Percentiles rank a stretch among this genome's conserved stretches.
Evolutionary conservation across 768 basidiomycete genomes (phyloP).

Genomic region (Sarcomyxa edulis): DNA sequence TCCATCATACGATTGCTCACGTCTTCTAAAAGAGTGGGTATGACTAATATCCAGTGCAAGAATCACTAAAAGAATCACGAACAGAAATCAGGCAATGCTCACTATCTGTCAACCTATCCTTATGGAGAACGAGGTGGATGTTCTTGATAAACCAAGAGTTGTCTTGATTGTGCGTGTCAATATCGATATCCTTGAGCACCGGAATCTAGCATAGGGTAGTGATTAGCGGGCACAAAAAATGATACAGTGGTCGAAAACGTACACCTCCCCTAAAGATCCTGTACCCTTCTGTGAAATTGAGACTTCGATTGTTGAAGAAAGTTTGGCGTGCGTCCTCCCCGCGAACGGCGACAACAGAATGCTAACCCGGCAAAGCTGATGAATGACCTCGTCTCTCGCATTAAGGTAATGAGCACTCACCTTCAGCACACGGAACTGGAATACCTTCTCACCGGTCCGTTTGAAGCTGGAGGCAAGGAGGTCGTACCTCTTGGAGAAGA

Average conservation of each 20-base stretch:
- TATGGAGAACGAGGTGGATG: slow-evolving; percentile 14
- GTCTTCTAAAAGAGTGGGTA: slow-evolving; percentile 23
- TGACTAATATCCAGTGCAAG: slow-evolving; percentile 11
- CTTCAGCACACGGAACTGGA: slow-evolving; percentile 11
- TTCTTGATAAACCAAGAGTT: too few species aligned
- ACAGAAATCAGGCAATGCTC: too few species aligned
- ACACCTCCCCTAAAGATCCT: slow-evolving; percentile 25
- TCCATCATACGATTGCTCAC: slow-evolving; percentile 14
- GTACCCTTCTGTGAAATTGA: slow-evolving; percentile 26
- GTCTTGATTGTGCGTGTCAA: slow-evolving; percentile 18
- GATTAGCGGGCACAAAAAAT: neutral
- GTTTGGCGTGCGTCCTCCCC: slow-evolving; percentile 26
- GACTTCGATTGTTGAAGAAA: slow-evolving; percentile 22
- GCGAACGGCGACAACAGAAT: slow-evolving; percentile 18
- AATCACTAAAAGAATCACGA: neutral
- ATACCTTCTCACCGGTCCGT: slow-evolving; percentile 9
- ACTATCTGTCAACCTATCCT: slow-evolving; percentile 19
- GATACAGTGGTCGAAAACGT: slow-evolving; percentile 3
- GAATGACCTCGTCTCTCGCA: neutral
- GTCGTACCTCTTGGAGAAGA: slow-evolving; percentile 4
- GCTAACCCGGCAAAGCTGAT: neutral
- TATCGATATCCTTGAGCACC: slow-evolving; percentile 17
- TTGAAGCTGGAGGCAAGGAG: slow-evolving; percentile 2
- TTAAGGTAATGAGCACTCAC: slow-evolving; percentile 3
- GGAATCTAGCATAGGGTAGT: slow-evolving; percentile 9